Evolutionary conservation across 768 basidiomycete species (phyloP).

Genomic region (Roridomyces roridus): DNA sequence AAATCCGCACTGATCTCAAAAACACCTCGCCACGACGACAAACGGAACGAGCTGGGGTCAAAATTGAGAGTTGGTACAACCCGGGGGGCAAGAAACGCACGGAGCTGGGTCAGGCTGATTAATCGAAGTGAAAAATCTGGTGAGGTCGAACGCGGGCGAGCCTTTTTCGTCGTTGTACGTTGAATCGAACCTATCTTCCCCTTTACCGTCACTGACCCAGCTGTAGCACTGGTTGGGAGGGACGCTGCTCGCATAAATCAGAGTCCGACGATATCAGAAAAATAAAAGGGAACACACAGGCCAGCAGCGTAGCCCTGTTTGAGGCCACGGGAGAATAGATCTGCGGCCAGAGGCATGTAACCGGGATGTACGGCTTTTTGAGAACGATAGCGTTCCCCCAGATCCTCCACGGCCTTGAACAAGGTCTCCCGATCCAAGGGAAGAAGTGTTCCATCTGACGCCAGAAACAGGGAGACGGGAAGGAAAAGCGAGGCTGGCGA

Average conservation of each 20-base stretch:
- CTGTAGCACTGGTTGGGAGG: slow-evolving; percentile 25
- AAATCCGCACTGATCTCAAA: slow-evolving; percentile 31
- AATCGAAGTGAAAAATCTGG: slow-evolving; percentile 26
- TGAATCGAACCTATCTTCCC: slow-evolving; percentile 19
- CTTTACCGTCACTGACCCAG: slow-evolving; percentile 29
- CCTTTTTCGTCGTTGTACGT: slow-evolving; percentile 10
- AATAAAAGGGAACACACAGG: neutral
- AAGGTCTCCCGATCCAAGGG: slow-evolving; percentile 9
- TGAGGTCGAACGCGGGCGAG: slow-evolving; percentile 11
- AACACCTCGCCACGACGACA: slow-evolving; percentile 29
- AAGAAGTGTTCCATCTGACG: neutral
- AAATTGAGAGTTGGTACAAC: neutral
- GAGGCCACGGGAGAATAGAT: slow-evolving; percentile 15
- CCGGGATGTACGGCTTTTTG: slow-evolving; percentile 20
- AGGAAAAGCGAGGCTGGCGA: slow-evolving; percentile 18
- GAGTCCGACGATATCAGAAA: neutral
- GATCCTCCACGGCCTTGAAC: slow-evolving; percentile 1
- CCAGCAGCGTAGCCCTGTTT: slow-evolving; percentile 1
- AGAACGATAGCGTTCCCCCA: slow-evolving; percentile 19
- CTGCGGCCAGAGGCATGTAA: slow-evolving; percentile 19
- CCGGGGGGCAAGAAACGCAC: slow-evolving; percentile 17
- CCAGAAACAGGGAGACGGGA: slow-evolving; percentile 27
- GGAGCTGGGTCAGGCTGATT: slow-evolving; percentile 33
- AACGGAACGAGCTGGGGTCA: slow-evolving; percentile 30
- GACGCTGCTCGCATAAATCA: neutral